Conservation (phyloP, 1,284 basidiomycete species). For the Ceratobasidium sp. region DNA sequence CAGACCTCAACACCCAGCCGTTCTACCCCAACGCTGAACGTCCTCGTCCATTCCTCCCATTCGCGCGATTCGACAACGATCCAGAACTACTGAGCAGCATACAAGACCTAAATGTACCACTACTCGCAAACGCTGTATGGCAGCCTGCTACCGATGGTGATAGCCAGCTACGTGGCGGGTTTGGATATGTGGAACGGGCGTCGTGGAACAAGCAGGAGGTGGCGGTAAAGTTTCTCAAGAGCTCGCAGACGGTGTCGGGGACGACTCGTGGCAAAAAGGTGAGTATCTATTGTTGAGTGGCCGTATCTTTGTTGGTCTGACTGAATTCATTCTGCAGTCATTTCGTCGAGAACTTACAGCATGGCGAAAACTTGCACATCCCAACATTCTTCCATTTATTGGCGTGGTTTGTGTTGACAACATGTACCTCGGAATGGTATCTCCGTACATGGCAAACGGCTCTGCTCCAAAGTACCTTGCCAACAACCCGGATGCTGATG, state of each 20-base stretch:
- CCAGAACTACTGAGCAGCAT: constrained; percentile 42
- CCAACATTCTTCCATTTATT: constrained; percentile 39
- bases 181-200: constrained; percentile 37
- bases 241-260: constrained; percentile 41
- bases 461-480: constrained; percentile 32
- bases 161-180: constrained; percentile 32
- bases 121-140: constrained; percentile 37
- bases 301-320: neutral
- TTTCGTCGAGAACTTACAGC: constrained; percentile 36
- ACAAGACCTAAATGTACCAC: constrained; percentile 36
- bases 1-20: neutral
- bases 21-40: constrained; percentile 37
- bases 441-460: constrained; percentile 40
- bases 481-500: constrained; percentile 18
- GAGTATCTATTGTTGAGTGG: neutral
- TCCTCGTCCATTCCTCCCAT: constrained; percentile 37
- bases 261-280: constrained; percentile 37
- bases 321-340: constrained; percentile 3
- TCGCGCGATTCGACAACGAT: constrained; percentile 41
- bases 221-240: constrained; percentile 41
- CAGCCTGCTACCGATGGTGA: constrained; percentile 32
- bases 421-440: constrained; percentile 43
- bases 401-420: constrained; percentile 43
- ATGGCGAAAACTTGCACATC: constrained; percentile 22
- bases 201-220: constrained; percentile 44